A percentile compares a stretch with the other conserved stretches of the same genome.
Conservation (phyloP, 2,329 filamentous ascomycete genomes). For the Dryadomyces quercivorus region DNA sequence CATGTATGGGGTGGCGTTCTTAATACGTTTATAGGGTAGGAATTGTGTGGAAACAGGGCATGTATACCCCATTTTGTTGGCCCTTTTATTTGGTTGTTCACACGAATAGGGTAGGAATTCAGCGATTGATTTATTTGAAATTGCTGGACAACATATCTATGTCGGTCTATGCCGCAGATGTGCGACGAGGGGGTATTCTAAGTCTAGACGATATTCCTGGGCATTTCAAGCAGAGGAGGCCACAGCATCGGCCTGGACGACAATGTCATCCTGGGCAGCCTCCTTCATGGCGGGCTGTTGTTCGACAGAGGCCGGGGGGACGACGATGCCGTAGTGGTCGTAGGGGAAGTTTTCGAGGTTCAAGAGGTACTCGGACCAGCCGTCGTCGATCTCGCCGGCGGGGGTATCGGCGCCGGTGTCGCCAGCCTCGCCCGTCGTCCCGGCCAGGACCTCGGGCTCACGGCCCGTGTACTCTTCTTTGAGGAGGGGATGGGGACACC, state of each 20-base stretch:
- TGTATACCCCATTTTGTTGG: too few species aligned
- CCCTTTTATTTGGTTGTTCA: too few species aligned
- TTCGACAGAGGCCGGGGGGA: conserved; percentile 31
- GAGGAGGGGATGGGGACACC: conserved; percentile 76
- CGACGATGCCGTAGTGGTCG: conserved; percentile 43
- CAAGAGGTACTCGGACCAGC: conserved; percentile 44
- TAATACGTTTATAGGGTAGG: too few species aligned
- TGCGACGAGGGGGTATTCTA: neutral
- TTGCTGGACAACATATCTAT: neutral
- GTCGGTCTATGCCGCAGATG: neutral
- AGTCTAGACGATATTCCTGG: too few species aligned
- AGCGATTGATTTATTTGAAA: neutral
- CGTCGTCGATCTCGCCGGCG: conserved; percentile 45
- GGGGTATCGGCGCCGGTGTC: conserved; percentile 37
- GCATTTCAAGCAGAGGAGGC: too few species aligned
- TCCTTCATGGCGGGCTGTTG: conserved; percentile 29
- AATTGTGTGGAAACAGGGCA: too few species aligned
- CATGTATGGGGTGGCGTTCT: too few species aligned
- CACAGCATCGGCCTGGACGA: conserved; percentile 6
- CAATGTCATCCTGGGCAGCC: conserved; percentile 12
- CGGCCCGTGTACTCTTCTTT: conserved; percentile 62
- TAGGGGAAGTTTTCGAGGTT: conserved; percentile 45
- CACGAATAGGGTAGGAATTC: too few species aligned
- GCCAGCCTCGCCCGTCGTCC: conserved; percentile 58
- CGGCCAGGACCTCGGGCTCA: conserved; percentile 74